Evolutionary conservation across 176 grass and related monocot genomes (phyloP).

Genomic region (Hordeum vulgare): DNA sequence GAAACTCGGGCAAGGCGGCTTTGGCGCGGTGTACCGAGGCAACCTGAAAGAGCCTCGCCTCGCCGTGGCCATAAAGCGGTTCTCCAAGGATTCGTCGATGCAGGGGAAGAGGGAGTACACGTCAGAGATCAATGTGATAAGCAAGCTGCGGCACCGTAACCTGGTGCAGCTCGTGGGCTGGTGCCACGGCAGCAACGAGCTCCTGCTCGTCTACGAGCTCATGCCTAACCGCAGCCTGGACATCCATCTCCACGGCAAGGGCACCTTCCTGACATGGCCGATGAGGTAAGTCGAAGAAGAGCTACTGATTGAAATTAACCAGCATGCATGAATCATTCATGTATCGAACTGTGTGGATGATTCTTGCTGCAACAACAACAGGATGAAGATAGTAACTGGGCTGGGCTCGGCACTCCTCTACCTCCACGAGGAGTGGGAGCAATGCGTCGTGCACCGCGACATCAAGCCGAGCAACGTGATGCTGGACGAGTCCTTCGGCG

Average conservation of each 20-base stretch:
- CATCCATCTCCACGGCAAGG: constrained; percentile 6
- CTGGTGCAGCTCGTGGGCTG: neutral
- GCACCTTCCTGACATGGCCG: constrained; percentile 1
- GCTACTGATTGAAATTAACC: neutral
- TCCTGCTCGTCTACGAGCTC: neutral
- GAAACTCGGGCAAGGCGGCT: neutral
- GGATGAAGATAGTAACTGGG: neutral
- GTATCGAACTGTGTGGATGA: neutral
- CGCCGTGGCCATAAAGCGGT: neutral
- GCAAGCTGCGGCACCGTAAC: neutral
- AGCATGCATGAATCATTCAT: neutral
- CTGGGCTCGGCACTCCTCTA: neutral
- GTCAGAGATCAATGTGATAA: neutral
- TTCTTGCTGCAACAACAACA: neutral
- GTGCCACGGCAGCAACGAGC: neutral
- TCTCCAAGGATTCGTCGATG: neutral
- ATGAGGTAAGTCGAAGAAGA: neutral
- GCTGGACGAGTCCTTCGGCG: neutral
- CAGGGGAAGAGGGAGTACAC: neutral
- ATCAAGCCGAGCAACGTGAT: neutral
- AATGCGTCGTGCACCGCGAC: neutral
- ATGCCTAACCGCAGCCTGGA: neutral
- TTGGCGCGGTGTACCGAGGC: neutral
- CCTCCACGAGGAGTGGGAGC: neutral
- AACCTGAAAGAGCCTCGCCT: neutral